Conservation (phyloP, 2,329 filamentous ascomycete genomes). For the Cercospora zeina region DNA sequence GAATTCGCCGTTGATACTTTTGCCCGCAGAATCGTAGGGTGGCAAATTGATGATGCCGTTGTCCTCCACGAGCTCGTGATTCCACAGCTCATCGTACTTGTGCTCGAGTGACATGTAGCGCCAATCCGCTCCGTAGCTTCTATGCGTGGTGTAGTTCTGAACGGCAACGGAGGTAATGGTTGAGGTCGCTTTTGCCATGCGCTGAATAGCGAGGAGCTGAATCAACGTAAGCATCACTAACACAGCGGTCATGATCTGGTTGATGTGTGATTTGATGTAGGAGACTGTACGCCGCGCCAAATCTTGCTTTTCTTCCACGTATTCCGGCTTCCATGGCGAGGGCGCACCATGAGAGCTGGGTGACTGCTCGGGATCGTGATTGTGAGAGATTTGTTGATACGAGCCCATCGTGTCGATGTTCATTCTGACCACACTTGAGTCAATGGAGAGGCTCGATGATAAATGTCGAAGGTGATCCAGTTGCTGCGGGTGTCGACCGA, state of each 20-base stretch:
- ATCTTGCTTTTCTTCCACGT: slow-evolving; percentile 1
- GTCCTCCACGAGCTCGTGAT: slow-evolving; percentile 10
- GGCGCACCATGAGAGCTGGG: background rate
- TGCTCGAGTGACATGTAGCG: slow-evolving; percentile 21
- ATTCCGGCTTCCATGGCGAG: slow-evolving; percentile 8
- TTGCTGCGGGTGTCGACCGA: background rate
- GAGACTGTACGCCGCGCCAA: slow-evolving; percentile 3
- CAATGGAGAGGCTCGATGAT: background rate
- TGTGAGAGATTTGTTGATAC: slow-evolving; percentile 6
- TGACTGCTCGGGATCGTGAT: slow-evolving; percentile 9
- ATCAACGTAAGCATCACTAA: slow-evolving; percentile 9
- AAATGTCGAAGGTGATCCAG: background rate
- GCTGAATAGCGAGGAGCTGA: slow-evolving; percentile 11
- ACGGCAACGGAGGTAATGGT: slow-evolving; percentile 6
- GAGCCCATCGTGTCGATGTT: slow-evolving; percentile 10
- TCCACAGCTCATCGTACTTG: slow-evolving; percentile 17
- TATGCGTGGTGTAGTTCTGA: slow-evolving; percentile 8
- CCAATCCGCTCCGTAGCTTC: slow-evolving; percentile 15
- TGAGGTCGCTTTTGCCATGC: slow-evolving; percentile 7
- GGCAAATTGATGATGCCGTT: slow-evolving; percentile 18
- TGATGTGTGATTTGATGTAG: slow-evolving; percentile 4
- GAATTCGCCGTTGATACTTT: slow-evolving; percentile 13
- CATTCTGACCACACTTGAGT: background rate
- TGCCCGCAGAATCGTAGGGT: slow-evolving; percentile 16
- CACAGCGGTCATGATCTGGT: slow-evolving; percentile 9